Conservation (phyloP, 768 basidiomycete species). For the Pulveroboletus sp. region DNA sequence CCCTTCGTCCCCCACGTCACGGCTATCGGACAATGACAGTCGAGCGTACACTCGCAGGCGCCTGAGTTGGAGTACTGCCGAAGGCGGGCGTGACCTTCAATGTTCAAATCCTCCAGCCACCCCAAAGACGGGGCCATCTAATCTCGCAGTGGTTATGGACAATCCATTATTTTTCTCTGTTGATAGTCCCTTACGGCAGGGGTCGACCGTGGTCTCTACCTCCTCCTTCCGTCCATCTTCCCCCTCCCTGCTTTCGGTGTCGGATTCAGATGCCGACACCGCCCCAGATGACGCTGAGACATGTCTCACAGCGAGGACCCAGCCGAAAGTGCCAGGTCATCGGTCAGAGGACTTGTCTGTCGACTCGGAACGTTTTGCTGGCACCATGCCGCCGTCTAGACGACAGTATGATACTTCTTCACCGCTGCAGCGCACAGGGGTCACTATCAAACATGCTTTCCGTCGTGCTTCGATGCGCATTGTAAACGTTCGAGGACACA, state of each 20-base stretch:
- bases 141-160: slow-evolving; percentile 26
- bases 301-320: slow-evolving; percentile 49
- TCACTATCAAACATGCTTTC: slow-evolving; percentile 54
- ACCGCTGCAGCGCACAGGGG: slow-evolving; percentile 57
- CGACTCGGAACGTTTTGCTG: slow-evolving; percentile 50
- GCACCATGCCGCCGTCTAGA: slow-evolving; percentile 34
- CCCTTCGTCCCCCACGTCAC: slow-evolving; percentile 49
- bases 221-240: slow-evolving; percentile 48
- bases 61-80: slow-evolving; percentile 51
- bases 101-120: slow-evolving; percentile 32
- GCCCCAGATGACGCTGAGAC: slow-evolving; percentile 56
- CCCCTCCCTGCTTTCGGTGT: slow-evolving; percentile 42
- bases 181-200: slow-evolving; percentile 30
- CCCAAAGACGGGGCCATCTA: slow-evolving; percentile 19
- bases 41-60: slow-evolving; percentile 44
- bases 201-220: slow-evolving; percentile 37
- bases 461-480: slow-evolving; percentile 70
- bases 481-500: slow-evolving; percentile 68
- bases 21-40: slow-evolving; percentile 30
- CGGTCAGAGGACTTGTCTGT: slow-evolving; percentile 20
- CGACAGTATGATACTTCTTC: slow-evolving; percentile 46
- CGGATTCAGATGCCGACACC: slow-evolving; percentile 34
- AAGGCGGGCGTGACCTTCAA: slow-evolving; percentile 45
- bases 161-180: slow-evolving; percentile 48
- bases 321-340: slow-evolving; percentile 22